Conservation (phyloP, 1,284 basidiomycete species). For the Farysia itapuensis region DNA sequence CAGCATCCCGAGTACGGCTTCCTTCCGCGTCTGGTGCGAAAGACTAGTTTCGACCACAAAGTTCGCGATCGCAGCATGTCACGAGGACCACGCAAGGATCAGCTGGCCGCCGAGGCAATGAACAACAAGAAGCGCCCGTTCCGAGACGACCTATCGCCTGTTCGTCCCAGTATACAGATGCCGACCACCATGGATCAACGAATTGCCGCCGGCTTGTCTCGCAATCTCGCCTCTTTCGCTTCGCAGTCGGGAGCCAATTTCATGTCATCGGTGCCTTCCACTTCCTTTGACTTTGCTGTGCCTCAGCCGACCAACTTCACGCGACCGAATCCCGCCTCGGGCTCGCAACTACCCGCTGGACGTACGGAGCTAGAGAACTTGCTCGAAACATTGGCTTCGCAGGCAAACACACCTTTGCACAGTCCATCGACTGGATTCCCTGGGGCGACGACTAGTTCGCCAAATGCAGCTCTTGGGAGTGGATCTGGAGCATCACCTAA, state of each 20-base stretch:
- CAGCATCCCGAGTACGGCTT: slow-evolving; percentile 59
- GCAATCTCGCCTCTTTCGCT: slow-evolving; percentile 43
- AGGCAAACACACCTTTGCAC: slow-evolving; percentile 23
- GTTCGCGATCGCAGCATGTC: slow-evolving; percentile 54
- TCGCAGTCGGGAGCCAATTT: slow-evolving; percentile 17
- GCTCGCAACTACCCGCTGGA: background rate
- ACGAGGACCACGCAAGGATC: slow-evolving; percentile 38
- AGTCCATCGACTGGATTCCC: slow-evolving; percentile 13
- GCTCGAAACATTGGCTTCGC: slow-evolving; percentile 32
- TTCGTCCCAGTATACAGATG: slow-evolving; percentile 37
- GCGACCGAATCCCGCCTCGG: slow-evolving; percentile 8
- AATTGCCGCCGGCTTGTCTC: slow-evolving; percentile 55
- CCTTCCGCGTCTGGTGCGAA: slow-evolving; percentile 55
- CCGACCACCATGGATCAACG: slow-evolving; percentile 54
- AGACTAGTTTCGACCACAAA: slow-evolving; percentile 59
- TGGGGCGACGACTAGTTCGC: slow-evolving; percentile 16
- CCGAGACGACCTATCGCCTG: slow-evolving; percentile 50
- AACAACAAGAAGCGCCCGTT: slow-evolving; percentile 53
- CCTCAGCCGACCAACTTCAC: slow-evolving; percentile 12
- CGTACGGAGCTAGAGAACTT: slow-evolving; percentile 28
- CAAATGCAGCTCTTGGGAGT: slow-evolving; percentile 19
- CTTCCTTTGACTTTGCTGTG: slow-evolving; percentile 48
- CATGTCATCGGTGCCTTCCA: slow-evolving; percentile 38
- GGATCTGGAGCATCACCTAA: slow-evolving; percentile 27
- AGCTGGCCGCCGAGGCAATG: slow-evolving; percentile 19